These are phyloP conservation scores for Pharnaceum exiguum DNA, from an alignment of 148 eudicot species.

Conservation along the genomic window DNA sequence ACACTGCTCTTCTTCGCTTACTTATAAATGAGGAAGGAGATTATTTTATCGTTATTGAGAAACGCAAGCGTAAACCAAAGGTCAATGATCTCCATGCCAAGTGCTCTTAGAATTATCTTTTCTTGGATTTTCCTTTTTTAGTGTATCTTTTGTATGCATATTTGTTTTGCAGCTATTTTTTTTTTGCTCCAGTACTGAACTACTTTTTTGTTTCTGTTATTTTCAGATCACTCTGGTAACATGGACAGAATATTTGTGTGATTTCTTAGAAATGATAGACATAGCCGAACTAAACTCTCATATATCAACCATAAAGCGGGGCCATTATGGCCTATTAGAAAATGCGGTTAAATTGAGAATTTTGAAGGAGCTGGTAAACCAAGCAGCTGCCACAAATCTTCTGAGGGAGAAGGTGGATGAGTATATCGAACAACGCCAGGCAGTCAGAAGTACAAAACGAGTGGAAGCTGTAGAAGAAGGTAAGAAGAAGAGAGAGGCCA, in stretches of 20 bases:
- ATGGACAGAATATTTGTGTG: conserved; percentile 86
- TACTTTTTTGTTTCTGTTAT: conserved; percentile 13
- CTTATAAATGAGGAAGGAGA: conserved; percentile 71
- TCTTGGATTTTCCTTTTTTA: background rate
- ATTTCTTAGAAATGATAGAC: conserved; percentile 66
- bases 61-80: conserved; percentile 72
- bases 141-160: background rate
- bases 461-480: conserved; percentile 87
- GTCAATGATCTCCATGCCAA: conserved; percentile 29
- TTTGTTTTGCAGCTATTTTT: background rate
- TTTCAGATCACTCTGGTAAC: conserved; percentile 72
- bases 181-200: background rate
- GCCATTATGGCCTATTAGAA: conserved; percentile 82
- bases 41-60: conserved; percentile 37
- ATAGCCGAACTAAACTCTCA: conserved; percentile 39
- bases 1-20: conserved; percentile 71
- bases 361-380: conserved; percentile 54
- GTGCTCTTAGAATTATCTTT: background rate
- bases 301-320: conserved; percentile 71
- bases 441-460: conserved; percentile 63
- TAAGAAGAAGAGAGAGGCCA: conserved; percentile 75
- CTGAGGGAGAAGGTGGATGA: conserved; percentile 72
- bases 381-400: conserved; percentile 42
- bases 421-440: conserved; percentile 64
- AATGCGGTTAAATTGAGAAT: conserved; percentile 59